Evolutionary conservation across 371 early-diverging fungal genomes (phyloP).

Genomic region (Caulochytrium protostelioides): DNA sequence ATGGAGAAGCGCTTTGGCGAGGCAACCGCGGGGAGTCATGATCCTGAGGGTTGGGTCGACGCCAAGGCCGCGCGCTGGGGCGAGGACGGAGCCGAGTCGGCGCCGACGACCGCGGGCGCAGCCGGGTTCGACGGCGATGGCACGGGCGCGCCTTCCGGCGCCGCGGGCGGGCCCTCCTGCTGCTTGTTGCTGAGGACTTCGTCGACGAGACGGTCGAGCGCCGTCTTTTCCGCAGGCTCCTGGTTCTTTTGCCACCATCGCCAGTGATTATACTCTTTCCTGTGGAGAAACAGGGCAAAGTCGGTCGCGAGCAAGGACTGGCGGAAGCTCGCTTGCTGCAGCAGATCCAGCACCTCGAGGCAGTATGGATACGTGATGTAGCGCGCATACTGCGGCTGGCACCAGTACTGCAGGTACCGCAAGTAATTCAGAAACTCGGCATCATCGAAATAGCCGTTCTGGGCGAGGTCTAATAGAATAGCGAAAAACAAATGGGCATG

Average conservation of each 20-base stretch:
- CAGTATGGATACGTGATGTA: constrained; percentile 77
- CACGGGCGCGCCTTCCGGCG: too few relatives aligned
- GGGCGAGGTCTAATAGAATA: constrained; percentile 47
- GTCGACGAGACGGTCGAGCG: too few relatives aligned
- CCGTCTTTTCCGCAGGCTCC: too few relatives aligned
- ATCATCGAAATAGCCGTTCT: constrained; percentile 61
- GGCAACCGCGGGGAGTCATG: too few relatives aligned
- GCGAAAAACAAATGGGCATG: background rate
- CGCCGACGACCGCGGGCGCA: too few relatives aligned
- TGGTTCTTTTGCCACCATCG: constrained; percentile 25
- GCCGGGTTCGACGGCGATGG: too few relatives aligned
- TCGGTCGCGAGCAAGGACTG: constrained; percentile 47
- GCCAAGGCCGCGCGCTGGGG: too few relatives aligned
- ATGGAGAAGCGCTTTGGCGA: too few relatives aligned
- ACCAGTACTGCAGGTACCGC: constrained; percentile 76
- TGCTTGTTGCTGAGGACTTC: too few relatives aligned
- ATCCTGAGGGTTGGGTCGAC: too few relatives aligned
- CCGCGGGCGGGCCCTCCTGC: too few relatives aligned
- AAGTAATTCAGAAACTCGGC: constrained; percentile 64
- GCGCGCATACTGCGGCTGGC: constrained; percentile 64
- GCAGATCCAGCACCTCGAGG: constrained; percentile 55
- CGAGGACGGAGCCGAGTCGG: too few relatives aligned
- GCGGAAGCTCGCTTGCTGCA: constrained; percentile 60
- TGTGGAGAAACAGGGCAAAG: constrained; percentile 49
- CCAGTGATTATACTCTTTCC: constrained; percentile 76